These are phyloP conservation scores for Inga oerstediana DNA, from an alignment of 306 rosid genomes.

Conservation along the genomic window DNA sequence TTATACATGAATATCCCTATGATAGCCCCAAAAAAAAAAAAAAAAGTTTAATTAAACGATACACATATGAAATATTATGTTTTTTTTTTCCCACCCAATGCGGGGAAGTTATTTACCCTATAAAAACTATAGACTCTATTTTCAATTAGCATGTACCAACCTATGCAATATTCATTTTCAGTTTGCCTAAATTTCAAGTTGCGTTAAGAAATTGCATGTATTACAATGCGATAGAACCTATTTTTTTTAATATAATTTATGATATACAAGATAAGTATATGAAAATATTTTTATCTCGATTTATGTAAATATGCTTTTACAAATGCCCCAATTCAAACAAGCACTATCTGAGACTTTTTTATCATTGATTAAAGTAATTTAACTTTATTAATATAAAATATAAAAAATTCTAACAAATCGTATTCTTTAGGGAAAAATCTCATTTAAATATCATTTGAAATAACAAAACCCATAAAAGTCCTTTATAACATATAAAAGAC, in stretches of 20 bases:
- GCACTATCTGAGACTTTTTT: background rate
- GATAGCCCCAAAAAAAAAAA: background rate
- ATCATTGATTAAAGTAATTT: background rate
- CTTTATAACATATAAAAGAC: no score
- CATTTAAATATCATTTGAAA: no score
- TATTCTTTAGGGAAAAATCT: background rate
- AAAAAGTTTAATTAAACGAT: background rate
- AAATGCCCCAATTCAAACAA: no score
- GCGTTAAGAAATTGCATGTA: background rate
- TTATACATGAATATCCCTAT: background rate
- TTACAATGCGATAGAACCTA: no score
- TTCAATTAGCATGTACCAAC: background rate
- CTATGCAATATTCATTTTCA: no score
- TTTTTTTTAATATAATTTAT: no score
- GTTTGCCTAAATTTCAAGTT: background rate
- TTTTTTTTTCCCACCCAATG: background rate
- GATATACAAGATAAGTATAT: no score
- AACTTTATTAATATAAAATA: background rate
- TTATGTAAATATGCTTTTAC: no score
- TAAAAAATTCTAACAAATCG: background rate
- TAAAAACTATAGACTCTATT: background rate
- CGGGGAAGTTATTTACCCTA: background rate
- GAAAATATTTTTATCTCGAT: no score
- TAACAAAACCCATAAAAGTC: no score
- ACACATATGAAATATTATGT: background rate